Base-by-base conservation (phyloP, 2,329 filamentous ascomycete species). In the Neofusicoccum umdonicola region DNA sequence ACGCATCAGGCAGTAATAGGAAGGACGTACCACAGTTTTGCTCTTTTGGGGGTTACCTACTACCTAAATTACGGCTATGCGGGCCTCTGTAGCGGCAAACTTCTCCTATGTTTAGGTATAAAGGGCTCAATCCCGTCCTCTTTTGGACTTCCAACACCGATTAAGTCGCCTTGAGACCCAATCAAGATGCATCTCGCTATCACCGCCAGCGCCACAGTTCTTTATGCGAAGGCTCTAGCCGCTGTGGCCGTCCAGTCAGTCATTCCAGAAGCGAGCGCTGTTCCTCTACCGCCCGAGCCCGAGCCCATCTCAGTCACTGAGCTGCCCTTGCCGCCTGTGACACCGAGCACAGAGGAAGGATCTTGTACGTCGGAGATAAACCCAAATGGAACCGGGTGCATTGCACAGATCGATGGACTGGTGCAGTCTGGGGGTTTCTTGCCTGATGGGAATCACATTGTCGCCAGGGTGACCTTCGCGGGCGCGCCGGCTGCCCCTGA, bases 361-460 rank as follows among this genome's bases (percentile, higher is more conserved):
- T 71, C 77, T 0, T 81, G 79, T 60, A 74, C 73, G 1, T 6
- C 44, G 1, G 68, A 68, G 0, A 65, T 78, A 34, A 80, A 79
- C 67, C 74, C 77, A 4, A 68, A 65, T 4, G 48, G 70, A 0
- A 81, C 78, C 1, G 80, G 79, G 1, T 81, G 80, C 64, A 78
- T 78, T 27, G 70, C 65, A 1, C 60, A 66, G 42, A 22, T 42
- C 2, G 67, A 67, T 5, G 65, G 66, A 3, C 47, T 72, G 6
- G 4, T 5, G 27, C 75, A 78, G 62, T 68, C 68, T 5, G 73
- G 67, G 57, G 71, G 64, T 67, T 83, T 83, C 48, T 68, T 77
- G 0, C 78, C 80, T 0, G 79, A 83, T 58, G 76, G 76, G n/a
- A 74, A 78, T 0, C 80, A 83, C 66, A 73, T 83, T 8, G 66